Percentiles rank a stretch among this genome's conserved stretches.
Evolutionary conservation across 768 basidiomycete genomes (phyloP).

Genomic region (Guyanaporus albipodus): DNA sequence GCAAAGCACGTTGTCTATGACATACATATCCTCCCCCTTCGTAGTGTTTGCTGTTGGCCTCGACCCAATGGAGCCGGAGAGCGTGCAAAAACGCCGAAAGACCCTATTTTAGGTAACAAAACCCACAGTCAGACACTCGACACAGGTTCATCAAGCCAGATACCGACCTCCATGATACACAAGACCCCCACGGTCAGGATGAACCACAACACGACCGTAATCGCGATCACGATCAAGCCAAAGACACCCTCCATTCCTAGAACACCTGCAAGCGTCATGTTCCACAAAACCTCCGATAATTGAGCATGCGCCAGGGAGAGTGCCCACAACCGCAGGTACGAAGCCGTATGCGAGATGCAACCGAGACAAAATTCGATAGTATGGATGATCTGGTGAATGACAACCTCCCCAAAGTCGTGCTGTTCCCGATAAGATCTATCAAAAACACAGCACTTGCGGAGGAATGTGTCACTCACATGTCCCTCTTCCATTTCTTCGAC

Average conservation of each 20-base stretch:
- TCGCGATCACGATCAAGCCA: slow-evolving; percentile 49
- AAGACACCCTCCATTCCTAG: slow-evolving; percentile 63
- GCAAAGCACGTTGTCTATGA: slow-evolving; percentile 29
- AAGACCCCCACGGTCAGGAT: slow-evolving; percentile 68
- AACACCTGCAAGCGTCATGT: slow-evolving; percentile 70
- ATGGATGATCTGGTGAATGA: slow-evolving; percentile 97
- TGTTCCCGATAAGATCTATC: slow-evolving; percentile 49
- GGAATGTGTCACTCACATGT: slow-evolving; percentile 50
- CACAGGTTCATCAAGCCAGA: slow-evolving; percentile 17
- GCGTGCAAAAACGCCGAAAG: slow-evolving; percentile 96
- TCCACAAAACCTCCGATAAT: slow-evolving; percentile 90
- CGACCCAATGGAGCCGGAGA: slow-evolving; percentile 95
- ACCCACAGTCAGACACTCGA: slow-evolving; percentile 6
- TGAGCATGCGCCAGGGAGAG: slow-evolving; percentile 97
- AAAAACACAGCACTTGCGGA: slow-evolving; percentile 2
- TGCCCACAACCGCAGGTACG: slow-evolving; percentile 93
- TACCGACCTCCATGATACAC: slow-evolving; percentile 90
- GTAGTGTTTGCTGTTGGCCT: slow-evolving; percentile 96
- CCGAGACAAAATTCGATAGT: slow-evolving; percentile 99
- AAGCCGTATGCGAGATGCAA: slow-evolving; percentile 96
- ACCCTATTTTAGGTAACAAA: slow-evolving; percentile 48
- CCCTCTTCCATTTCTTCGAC: slow-evolving; percentile 68
- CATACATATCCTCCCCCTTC: slow-evolving; percentile 85
- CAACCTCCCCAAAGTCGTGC: slow-evolving; percentile 91
- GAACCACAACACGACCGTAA: slow-evolving; percentile 75